phyloP scores from a whole-genome alignment of 2,329 filamentous ascomycete species.

The Diaporthe australafricana region DNA sequence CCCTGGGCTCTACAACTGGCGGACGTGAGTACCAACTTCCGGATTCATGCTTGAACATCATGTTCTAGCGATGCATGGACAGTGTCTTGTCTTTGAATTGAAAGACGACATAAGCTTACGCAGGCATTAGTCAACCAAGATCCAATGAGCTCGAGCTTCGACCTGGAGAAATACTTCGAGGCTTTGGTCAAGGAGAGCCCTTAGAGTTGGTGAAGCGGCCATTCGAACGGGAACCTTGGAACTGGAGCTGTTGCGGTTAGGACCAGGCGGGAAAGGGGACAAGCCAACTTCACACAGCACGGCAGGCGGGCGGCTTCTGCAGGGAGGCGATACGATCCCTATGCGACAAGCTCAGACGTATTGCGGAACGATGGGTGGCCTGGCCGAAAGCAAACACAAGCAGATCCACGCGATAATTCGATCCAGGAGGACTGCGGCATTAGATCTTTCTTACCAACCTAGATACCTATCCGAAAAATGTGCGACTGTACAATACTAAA shows the following conservation, averaged over 20 bases:
- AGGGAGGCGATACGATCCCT: slow-evolving; percentile 26
- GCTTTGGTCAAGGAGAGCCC: slow-evolving; percentile 67
- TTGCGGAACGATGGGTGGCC: slow-evolving; percentile 27
- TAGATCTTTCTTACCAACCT: slow-evolving; percentile 61
- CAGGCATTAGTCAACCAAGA: slow-evolving; percentile 58
- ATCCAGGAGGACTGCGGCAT: slow-evolving; percentile 56
- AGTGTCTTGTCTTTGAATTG: slow-evolving; percentile 38
- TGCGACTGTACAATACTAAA: slow-evolving; percentile 67
- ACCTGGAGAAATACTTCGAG: slow-evolving; percentile 87
- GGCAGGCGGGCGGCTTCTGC: slow-evolving; percentile 22
- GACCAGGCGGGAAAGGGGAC: slow-evolving; percentile 38
- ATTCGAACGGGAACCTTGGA: slow-evolving; percentile 40
- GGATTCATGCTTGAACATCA: background rate
- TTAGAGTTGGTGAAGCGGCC: slow-evolving; percentile 48
- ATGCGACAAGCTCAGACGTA: slow-evolving; percentile 25
- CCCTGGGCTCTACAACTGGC: slow-evolving; percentile 47
- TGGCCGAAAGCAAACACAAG: slow-evolving; percentile 33
- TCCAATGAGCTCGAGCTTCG: slow-evolving; percentile 88
- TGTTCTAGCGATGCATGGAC: slow-evolving; percentile 37
- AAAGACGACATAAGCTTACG: slow-evolving; percentile 38
- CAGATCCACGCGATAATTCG: slow-evolving; percentile 31
- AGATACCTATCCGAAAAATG: slow-evolving; percentile 48
- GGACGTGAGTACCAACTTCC: slow-evolving; percentile 45
- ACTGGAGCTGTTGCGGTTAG: slow-evolving; percentile 27
- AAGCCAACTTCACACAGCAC: slow-evolving; percentile 30